A percentile compares a stretch with the other conserved stretches of the same genome.
Conservation (phyloP, 2,329 filamentous ascomycete species). For the Juglanconis sp. region DNA sequence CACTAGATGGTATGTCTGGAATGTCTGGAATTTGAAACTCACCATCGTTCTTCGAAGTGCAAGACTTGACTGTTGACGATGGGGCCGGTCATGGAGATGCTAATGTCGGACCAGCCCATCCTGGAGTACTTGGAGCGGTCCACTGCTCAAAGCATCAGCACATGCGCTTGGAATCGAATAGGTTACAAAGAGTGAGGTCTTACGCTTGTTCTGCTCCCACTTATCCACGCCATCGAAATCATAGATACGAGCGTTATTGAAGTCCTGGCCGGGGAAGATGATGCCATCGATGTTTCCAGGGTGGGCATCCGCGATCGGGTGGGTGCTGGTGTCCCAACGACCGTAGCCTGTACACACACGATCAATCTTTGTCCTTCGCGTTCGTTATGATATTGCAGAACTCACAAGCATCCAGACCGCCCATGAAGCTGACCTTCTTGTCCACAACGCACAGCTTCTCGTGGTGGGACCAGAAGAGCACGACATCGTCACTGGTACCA, state of each 20-base stretch:
- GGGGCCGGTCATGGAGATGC: slow-evolving; percentile 70
- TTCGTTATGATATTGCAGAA: not conserved
- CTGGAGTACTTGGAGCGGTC: slow-evolving; percentile 74
- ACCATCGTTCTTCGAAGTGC: slow-evolving; percentile 84
- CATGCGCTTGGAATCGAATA: not conserved
- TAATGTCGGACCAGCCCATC: slow-evolving; percentile 92
- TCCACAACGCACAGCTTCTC: slow-evolving; percentile 87
- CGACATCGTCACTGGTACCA: slow-evolving; percentile 74
- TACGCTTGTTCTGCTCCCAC: slow-evolving; percentile 78
- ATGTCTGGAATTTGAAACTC: slow-evolving; percentile 10
- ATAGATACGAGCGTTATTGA: slow-evolving; percentile 82
- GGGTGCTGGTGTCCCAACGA: slow-evolving; percentile 82
- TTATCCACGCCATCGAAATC: slow-evolving; percentile 76
- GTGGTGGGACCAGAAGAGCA: slow-evolving; percentile 90
- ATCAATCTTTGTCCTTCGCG: not conserved
- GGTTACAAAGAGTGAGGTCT: slow-evolving; percentile 19
- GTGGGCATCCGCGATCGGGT: slow-evolving; percentile 81
- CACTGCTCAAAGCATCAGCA: slow-evolving; percentile 40
- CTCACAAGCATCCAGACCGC: slow-evolving; percentile 76
- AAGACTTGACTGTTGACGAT: slow-evolving; percentile 71
- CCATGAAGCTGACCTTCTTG: slow-evolving; percentile 81
- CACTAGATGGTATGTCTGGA: too few relatives aligned
- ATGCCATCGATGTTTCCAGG: slow-evolving; percentile 72
- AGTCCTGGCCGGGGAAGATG: slow-evolving; percentile 86
- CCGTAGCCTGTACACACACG: slow-evolving; percentile 58